Percentiles rank a stretch among this genome's conserved stretches.
Evolutionary conservation across 106 monocot species (phyloP).

Genomic region (Dioscorea zingiberensis): DNA sequence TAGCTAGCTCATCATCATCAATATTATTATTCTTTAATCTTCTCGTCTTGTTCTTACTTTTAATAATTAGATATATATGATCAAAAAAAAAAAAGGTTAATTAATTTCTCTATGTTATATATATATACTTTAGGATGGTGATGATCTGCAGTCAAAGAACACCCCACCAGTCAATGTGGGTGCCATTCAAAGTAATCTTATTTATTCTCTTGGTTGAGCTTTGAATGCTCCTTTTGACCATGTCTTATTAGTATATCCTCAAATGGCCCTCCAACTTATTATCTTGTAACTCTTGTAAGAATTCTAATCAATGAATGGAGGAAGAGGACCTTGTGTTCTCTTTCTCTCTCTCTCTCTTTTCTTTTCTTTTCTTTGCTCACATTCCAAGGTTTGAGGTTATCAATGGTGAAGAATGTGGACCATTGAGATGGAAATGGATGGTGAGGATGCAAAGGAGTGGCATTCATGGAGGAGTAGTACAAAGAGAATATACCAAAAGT

Average conservation of each 20-base stretch:
- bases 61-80: too few species aligned
- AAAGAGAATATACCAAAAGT: neutral
- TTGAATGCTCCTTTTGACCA: slow-evolving; percentile 25
- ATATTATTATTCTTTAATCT: neutral
- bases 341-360: neutral
- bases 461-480: neutral
- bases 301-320: neutral
- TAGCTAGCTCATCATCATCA: too few species aligned
- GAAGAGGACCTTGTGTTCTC: neutral
- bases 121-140: neutral
- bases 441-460: neutral
- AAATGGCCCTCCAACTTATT: neutral
- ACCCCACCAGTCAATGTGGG: slow-evolving; percentile 10
- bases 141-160: slow-evolving; percentile 12
- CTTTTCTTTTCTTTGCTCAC: neutral
- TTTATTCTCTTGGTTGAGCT: slow-evolving; percentile 14
- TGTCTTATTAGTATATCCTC: neutral
- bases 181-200: slow-evolving; percentile 12
- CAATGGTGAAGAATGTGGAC: neutral
- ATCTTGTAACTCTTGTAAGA: neutral
- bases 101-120: neutral
- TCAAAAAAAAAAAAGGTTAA: neutral
- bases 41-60: slow-evolving; percentile 1
- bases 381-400: neutral
- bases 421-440: neutral